Base-by-base conservation (phyloP, 805 yeast genomes). In the Tetrapisispora iriomotensis region DNA sequence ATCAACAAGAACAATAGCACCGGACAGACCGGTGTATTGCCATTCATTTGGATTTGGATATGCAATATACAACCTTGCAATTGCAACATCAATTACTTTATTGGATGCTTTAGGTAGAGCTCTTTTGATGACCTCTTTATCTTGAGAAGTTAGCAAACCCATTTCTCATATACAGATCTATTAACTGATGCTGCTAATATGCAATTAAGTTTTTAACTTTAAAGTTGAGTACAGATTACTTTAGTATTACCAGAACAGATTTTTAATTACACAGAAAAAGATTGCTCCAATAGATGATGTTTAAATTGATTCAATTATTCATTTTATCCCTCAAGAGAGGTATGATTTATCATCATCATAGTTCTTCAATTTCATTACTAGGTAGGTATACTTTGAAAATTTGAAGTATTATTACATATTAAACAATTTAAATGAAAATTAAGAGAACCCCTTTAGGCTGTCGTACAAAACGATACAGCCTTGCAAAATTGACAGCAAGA, bases 51-150 rank as follows among this genome's bases (percentile, higher is more conserved):
- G 78, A 49, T 83, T 79, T 3, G 97, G 97, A 55, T 83, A 78
- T 2, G 97, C 95, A 20, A 90, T 75, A 64, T 87, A 92, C 35
- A 92, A 69, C 42, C 94, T 67, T 0, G 95, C 96, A 2, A 90
- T 82, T 0, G 95, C 79, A 34, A 94, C 94, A 63, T 85, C 96
- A 25, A 92, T 67, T 46, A 92, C 74, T 58, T 88, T 88, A 58
- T 87, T 87, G 36, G 90, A 69, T 7, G 84, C 77, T 61, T 86
- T 87, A 31, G 98, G 97, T 39, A 90, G 70, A 15, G 82, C 86
- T 41, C 96, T 68, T 56, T 88, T 88, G 60, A 92, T 76, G 56
- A 82, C 81, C 55, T 90, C 96, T 59, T 86, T 90, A 56, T 92
- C 97, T 6, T 70, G 67, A 6, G 75, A 51, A 7, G 64, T 63